Conservation (phyloP, 2,329 filamentous ascomycete genomes). For the Thyridium curvatum region DNA sequence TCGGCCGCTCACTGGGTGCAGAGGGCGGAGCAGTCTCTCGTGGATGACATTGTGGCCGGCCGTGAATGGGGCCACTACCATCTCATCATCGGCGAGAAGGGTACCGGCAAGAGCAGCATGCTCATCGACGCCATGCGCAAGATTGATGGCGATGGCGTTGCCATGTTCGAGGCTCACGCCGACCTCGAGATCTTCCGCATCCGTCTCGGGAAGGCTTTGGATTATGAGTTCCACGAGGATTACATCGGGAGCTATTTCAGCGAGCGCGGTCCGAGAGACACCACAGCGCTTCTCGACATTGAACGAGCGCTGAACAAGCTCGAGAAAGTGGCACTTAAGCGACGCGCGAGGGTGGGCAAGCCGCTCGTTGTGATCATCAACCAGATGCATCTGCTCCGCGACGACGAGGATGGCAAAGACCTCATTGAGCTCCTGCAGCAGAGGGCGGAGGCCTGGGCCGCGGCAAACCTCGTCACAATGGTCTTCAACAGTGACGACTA, state of each 20-base stretch:
- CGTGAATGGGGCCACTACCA: constrained; percentile 75
- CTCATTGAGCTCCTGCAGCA: constrained; percentile 93
- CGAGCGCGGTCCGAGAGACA: constrained; percentile 86
- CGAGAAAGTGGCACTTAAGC: constrained; percentile 82
- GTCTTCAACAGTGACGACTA: constrained; percentile 97
- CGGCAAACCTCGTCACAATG: constrained; percentile 81
- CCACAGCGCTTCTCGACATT: constrained; percentile 87
- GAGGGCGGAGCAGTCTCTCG: constrained; percentile 72
- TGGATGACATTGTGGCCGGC: constrained; percentile 80
- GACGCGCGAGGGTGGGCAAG: constrained; percentile 52
- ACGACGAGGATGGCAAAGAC: constrained; percentile 89
- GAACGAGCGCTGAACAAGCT: constrained; percentile 96
- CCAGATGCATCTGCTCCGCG: constrained; percentile 82
- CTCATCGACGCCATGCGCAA: constrained; percentile 91
- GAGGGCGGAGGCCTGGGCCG: constrained; percentile 93
- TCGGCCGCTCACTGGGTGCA: constrained; percentile 69
- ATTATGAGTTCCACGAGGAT: constrained; percentile 97
- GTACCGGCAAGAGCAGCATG: constrained; percentile 96
- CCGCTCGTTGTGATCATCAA: constrained; percentile 94
- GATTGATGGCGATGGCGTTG: constrained; percentile 78
- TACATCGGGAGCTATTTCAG: constrained; percentile 96
- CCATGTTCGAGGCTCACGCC: constrained; percentile 95
- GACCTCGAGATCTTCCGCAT: constrained; percentile 94
- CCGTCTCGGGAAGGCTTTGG: constrained; percentile 83
- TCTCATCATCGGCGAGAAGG: constrained; percentile 89